Evolutionary conservation across 768 basidiomycete species (phyloP).

Genomic region (Suillus bovinus): DNA sequence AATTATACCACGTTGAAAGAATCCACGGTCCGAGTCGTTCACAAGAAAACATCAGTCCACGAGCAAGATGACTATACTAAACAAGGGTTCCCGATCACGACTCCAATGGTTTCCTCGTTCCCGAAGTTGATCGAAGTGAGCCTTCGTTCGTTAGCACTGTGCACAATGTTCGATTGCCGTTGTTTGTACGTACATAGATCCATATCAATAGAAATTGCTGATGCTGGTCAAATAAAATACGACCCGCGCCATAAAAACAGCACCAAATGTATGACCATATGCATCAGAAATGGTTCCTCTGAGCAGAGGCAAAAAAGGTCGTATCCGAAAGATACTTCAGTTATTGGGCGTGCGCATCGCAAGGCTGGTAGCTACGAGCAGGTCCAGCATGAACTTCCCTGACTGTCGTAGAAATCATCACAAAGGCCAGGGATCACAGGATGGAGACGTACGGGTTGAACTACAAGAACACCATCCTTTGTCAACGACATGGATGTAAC

Average conservation of each 20-base stretch:
- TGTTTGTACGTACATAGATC: not conserved
- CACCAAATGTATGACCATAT: not conserved
- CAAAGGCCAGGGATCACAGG: not conserved
- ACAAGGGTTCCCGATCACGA: not conserved
- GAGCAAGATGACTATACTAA: not conserved
- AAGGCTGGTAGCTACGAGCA: constrained; percentile 30
- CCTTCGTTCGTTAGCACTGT: not conserved
- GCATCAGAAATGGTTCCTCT: not conserved
- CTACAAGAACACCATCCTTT: constrained; percentile 29
- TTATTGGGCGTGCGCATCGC: constrained; percentile 24
- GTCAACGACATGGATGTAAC: constrained; percentile 21
- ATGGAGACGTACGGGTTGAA: constrained; percentile 26
- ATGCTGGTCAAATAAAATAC: not conserved
- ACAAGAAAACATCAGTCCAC: not conserved
- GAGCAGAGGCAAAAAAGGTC: not conserved
- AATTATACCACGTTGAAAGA: not conserved
- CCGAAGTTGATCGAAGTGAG: not conserved
- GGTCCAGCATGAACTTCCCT: constrained; percentile 25
- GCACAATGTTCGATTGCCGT: not conserved
- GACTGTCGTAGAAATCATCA: constrained; percentile 16
- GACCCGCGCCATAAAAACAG: not conserved
- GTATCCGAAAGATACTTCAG: constrained; percentile 5
- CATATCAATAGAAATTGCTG: not conserved
- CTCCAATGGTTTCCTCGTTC: not conserved
- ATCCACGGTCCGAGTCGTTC: not conserved